Percentiles rank a stretch among this genome's conserved stretches.
Conservation (phyloP, 2,329 filamentous ascomycete species). For the Aspergillus neoniger region DNA sequence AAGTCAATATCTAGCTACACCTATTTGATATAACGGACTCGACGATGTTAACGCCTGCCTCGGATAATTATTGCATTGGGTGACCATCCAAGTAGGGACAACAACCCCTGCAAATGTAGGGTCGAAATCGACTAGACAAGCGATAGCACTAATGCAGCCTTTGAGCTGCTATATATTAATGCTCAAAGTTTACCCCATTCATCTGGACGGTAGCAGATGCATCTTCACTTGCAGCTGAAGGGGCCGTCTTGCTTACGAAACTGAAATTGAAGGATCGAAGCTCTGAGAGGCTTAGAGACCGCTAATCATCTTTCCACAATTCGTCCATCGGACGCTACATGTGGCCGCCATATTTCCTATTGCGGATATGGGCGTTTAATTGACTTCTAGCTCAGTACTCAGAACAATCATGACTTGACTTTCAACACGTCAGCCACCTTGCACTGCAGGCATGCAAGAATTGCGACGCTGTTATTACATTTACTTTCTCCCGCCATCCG, state of each 20-base stretch:
- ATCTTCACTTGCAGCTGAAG: not conserved
- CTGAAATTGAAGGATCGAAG: not conserved
- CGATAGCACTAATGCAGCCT: not conserved
- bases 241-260: not conserved
- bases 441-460: not conserved
- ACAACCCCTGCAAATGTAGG: not conserved
- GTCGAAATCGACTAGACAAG: not conserved
- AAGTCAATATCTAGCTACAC: not conserved
- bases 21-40: not conserved
- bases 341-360: not conserved
- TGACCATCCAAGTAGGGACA: not conserved
- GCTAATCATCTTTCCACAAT: not conserved
- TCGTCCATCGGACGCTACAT: not conserved
- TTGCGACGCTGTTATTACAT: too few species aligned
- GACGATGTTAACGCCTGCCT: slow-evolving; percentile 13
- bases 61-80: slow-evolving; percentile 4
- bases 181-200: not conserved
- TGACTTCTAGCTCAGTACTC: not conserved
- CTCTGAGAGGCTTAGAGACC: not conserved
- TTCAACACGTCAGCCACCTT: not conserved
- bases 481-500: too few species aligned
- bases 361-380: not conserved
- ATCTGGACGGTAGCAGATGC: not conserved
- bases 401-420: not conserved
- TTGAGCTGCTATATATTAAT: not conserved